Percentiles rank a stretch among this genome's conserved stretches.
Conservation (phyloP, 2,329 filamentous ascomycete species). For the Alternaria gansuensis region DNA sequence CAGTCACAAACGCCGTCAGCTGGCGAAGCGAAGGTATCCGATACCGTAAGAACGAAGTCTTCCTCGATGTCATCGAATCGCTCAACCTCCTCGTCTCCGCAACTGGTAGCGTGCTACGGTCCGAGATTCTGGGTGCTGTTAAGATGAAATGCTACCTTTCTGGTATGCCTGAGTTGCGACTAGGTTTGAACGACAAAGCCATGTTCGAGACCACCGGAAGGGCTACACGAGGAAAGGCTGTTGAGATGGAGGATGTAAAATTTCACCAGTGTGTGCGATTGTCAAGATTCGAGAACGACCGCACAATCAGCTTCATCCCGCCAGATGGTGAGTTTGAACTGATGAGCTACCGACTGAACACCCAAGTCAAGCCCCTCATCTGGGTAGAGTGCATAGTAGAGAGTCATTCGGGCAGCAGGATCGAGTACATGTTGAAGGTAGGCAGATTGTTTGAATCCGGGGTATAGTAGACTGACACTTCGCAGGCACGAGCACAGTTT, state of each 20-base stretch:
- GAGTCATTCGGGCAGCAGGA: conserved; percentile 90
- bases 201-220: conserved; percentile 99
- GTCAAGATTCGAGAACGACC: conserved; percentile 96
- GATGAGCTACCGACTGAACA: conserved; percentile 99
- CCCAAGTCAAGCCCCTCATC: conserved; percentile 96
- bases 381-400: conserved; percentile 99
- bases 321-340: conserved; percentile 98
- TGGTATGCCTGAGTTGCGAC: conserved; percentile 93
- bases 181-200: conserved; percentile 97
- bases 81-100: conserved; percentile 94
- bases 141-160: conserved; percentile 99
- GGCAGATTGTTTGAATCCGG: neutral
- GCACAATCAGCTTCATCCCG: conserved; percentile 98
- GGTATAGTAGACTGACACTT: conserved; percentile 13
- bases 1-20: conserved; percentile 96
- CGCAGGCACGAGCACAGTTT: conserved; percentile 88
- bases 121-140: conserved; percentile 94
- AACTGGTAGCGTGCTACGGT: conserved; percentile 92
- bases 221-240: conserved; percentile 92
- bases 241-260: conserved; percentile 99
- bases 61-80: conserved; percentile 95
- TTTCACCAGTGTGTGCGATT: conserved; percentile 98
- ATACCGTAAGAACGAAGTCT: conserved; percentile 99
- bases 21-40: conserved; percentile 98
- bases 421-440: conserved; percentile 98